Evolutionary conservation across 2,329 filamentous ascomycete genomes (phyloP).

Genomic region (Stagonosporopsis cucurbitacearum): DNA sequence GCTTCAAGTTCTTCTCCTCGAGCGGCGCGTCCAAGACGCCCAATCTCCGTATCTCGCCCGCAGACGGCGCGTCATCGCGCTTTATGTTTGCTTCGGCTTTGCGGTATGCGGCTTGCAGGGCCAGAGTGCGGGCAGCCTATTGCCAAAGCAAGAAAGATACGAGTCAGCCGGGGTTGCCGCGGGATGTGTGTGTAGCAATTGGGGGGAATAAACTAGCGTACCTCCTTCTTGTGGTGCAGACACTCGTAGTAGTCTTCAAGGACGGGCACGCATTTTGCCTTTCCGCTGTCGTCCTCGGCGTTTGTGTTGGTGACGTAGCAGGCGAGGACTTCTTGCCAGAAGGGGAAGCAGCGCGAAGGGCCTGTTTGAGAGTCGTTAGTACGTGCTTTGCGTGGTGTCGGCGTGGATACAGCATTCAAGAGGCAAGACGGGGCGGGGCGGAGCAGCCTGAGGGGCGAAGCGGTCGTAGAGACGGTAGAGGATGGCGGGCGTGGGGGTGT

Average conservation of each 20-base stretch:
- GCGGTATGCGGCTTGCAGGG: slow-evolving; percentile 84
- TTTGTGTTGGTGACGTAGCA: slow-evolving; percentile 96
- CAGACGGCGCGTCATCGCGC: slow-evolving; percentile 80
- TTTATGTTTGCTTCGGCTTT: slow-evolving; percentile 75
- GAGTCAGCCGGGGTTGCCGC: neutral
- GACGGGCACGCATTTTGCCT: slow-evolving; percentile 82
- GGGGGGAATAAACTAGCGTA: slow-evolving; percentile 53
- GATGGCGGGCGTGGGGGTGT: neutral
- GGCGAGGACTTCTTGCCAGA: slow-evolving; percentile 98
- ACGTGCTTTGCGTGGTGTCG: neutral
- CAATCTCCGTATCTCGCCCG: slow-evolving; percentile 85
- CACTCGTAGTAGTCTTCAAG: slow-evolving; percentile 99
- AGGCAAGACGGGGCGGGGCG: no score
- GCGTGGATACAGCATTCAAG: no score
- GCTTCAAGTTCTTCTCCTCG: slow-evolving; percentile 68
- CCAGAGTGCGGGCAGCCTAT: slow-evolving; percentile 77
- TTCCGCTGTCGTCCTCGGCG: slow-evolving; percentile 77
- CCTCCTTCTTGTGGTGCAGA: slow-evolving; percentile 98
- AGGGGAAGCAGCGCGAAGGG: slow-evolving; percentile 89
- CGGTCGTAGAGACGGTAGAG: neutral
- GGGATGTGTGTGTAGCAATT: neutral
- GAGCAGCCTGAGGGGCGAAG: neutral
- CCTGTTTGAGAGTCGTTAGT: slow-evolving; percentile 52
- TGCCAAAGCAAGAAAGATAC: neutral
- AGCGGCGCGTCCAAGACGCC: slow-evolving; percentile 80